Evolutionary conservation across 2,329 filamentous ascomycete species (phyloP), one percentile per base, ranked within the genome.

Genomic region (Diaporthe sp.): DNA sequence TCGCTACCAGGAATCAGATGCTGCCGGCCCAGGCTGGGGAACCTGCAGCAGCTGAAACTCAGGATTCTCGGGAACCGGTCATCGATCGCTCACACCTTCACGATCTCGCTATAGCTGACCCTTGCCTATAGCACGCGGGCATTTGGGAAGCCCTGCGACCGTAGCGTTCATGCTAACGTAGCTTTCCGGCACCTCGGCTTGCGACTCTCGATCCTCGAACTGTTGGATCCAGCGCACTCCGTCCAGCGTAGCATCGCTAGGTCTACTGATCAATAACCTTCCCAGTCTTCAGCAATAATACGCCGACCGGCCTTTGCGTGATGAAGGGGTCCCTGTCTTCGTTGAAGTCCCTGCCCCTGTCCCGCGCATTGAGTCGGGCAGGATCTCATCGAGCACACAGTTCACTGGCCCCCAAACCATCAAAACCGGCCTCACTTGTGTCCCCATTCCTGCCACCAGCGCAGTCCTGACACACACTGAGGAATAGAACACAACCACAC

Each of bases 31-130:
- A 58, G 64, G 47, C 50, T 72, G 57, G 69, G 57, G 47, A 40
- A 64, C 69, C 69, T 72, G 69, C 69, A 72, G 69, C 55, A 72
- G 45, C 58, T 61, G 69, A 72, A 72, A 72, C 69, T 54, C 69
- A 64, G 58, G 55, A 72, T 71, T 47, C n/a, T 61, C 55, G 38
- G 50, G 55, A 71, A 71, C 69, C 69, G 42, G 55, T 45, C 57
- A 71, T 71, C 69, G 69, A 71, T 71, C 69, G 40, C 57, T 71
- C 69, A 71, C 68, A 71, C 55, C 69, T 61, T 61, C 40, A 54
- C 45, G 69, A 72, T 72, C 45, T 64, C 64, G 35, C 35, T 72
- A 72, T 72, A 72, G 57, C 33, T n/a, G 4, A 35, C 33, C 69
- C 69, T 33, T 52, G 19, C 50, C 57, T 61, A 72, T 72, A 72